Evolutionary conservation across 2,329 filamentous ascomycete species (phyloP).

Genomic region (Exophiala mesophila): DNA sequence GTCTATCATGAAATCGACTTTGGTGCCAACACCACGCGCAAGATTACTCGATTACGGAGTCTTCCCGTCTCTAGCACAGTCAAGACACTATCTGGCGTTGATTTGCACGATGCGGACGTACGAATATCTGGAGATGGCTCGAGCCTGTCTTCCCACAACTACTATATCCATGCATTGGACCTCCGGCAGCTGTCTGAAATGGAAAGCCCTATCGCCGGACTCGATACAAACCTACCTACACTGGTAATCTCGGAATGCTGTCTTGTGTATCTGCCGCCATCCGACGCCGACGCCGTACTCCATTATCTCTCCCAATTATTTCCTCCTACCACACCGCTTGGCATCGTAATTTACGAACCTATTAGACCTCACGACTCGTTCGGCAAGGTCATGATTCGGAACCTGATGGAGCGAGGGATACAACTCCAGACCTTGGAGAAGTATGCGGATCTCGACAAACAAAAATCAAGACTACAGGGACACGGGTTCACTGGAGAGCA

Average conservation of each 20-base stretch:
- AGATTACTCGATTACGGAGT: conserved; percentile 44
- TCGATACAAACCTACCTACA: conserved; percentile 62
- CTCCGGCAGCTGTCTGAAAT: conserved; percentile 54
- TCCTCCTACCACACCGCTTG: conserved; percentile 44
- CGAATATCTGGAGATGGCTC: conserved; percentile 33
- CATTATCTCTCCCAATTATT: conserved; percentile 58
- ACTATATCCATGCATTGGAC: conserved; percentile 62
- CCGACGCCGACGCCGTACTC: conserved; percentile 60
- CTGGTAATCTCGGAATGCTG: conserved; percentile 92
- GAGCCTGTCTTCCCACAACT: conserved; percentile 42
- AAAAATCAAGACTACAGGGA: conserved; percentile 60
- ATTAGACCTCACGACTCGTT: conserved; percentile 80
- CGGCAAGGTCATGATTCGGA: conserved; percentile 85
- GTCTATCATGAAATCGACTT: conserved; percentile 95
- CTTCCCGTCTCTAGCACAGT: conserved; percentile 27
- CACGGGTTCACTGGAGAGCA: conserved; percentile 56
- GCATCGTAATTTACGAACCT: conserved; percentile 80
- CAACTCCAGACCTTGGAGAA: conserved; percentile 73
- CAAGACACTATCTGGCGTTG: conserved; percentile 30
- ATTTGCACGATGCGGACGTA: conserved; percentile 32
- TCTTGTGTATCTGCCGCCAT: conserved; percentile 74
- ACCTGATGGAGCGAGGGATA: conserved; percentile 76
- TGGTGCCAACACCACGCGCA: conserved; percentile 63
- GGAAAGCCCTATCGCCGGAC: conserved; percentile 33
- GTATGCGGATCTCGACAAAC: conserved; percentile 64